These are phyloP conservation scores for Wallacemonas sp. DNA, from an alignment of 208 protist species.

Conservation along the genomic window DNA sequence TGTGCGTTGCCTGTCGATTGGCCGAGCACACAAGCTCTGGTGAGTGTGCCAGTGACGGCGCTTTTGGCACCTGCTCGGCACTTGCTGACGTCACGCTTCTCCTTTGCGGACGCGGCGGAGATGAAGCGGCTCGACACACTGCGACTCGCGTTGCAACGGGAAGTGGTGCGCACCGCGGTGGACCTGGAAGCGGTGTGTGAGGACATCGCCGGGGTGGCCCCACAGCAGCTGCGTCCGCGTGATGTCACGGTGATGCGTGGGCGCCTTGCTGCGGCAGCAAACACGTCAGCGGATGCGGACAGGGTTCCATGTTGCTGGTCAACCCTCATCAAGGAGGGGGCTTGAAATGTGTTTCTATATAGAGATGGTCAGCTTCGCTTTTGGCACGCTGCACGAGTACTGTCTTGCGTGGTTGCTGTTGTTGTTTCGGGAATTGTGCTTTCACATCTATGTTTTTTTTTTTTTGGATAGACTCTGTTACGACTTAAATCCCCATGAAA, in stretches of 20 bases:
- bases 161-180: constrained; percentile 19
- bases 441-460: too few relatives aligned
- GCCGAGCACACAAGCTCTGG: constrained; percentile 37
- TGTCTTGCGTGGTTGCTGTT: too few relatives aligned
- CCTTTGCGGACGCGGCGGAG: constrained; percentile 60
- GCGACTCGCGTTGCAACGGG: constrained; percentile 59
- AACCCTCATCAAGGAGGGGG: constrained; percentile 20
- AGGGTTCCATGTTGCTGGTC: too few relatives aligned
- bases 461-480: too few relatives aligned
- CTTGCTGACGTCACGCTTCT: constrained; percentile 70
- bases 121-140: constrained; percentile 49
- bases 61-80: constrained; percentile 66
- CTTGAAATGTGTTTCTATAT: too few relatives aligned
- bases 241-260: constrained; percentile 22
- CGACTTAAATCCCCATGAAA: too few relatives aligned
- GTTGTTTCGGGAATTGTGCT: too few relatives aligned
- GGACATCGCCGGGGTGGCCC: neutral
- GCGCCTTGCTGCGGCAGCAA: constrained; percentile 20
- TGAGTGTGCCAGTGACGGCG: constrained; percentile 17
- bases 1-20: constrained; percentile 58
- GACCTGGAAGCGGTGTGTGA: constrained; percentile 4
- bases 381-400: too few relatives aligned
- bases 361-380: too few relatives aligned
- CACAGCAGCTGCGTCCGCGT: neutral
- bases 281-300: too few relatives aligned